Conservation (phyloP, 2,329 filamentous ascomycete genomes). For the Diaporthe sp. region DNA sequence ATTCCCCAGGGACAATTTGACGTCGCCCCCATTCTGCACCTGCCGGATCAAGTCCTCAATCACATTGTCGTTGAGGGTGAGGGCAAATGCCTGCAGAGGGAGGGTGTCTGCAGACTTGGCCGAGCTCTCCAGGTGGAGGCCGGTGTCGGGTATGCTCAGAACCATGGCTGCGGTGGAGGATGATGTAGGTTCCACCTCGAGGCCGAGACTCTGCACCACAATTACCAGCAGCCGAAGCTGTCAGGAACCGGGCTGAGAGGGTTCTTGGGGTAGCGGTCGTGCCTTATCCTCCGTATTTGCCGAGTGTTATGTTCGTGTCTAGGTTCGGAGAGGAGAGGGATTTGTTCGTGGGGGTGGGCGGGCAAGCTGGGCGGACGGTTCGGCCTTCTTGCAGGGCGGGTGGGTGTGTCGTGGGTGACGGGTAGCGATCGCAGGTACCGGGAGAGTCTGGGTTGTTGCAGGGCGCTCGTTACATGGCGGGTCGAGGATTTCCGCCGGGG, state of each 20-base stretch:
- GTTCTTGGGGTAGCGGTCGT: constrained; percentile 3
- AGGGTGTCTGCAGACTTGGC: constrained; percentile 59
- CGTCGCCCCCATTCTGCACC: constrained; percentile 67
- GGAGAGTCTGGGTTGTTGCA: constrained; percentile 28
- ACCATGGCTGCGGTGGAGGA: constrained; percentile 46
- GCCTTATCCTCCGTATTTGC: constrained; percentile 1
- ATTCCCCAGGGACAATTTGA: constrained; percentile 70
- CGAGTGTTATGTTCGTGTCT: constrained; percentile 10
- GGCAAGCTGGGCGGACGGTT: constrained; percentile 16
- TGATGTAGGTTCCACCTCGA: constrained; percentile 38
- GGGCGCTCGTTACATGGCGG: constrained; percentile 40
- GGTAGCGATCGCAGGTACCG: constrained; percentile 32
- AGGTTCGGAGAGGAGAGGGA: not conserved
- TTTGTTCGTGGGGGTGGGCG: constrained; percentile 7
- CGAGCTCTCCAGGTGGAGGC: constrained; percentile 69
- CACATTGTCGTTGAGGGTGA: constrained; percentile 69
- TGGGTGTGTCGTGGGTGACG: constrained; percentile 31
- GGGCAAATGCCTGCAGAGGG: constrained; percentile 69
- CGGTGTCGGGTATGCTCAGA: constrained; percentile 69
- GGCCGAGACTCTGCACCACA: constrained; percentile 40
- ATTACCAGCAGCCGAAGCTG: constrained; percentile 41
- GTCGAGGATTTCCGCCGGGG: not conserved
- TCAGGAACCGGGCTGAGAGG: constrained; percentile 40
- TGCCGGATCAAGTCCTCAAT: constrained; percentile 75
- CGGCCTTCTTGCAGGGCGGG: constrained; percentile 31